Base-by-base conservation (phyloP, 2,329 filamentous ascomycete species). In the Colletotrichum simmondsii region DNA sequence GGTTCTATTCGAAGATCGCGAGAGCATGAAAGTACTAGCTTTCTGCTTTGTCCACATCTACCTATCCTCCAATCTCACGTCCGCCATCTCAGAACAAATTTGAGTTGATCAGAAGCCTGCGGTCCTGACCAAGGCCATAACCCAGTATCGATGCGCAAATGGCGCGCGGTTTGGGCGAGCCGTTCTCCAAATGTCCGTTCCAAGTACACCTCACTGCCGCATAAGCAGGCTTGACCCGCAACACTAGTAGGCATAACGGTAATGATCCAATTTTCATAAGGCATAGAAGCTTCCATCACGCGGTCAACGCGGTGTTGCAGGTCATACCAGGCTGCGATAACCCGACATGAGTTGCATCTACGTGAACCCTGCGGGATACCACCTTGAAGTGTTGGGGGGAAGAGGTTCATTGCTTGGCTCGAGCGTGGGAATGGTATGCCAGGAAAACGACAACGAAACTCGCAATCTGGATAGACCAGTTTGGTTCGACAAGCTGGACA, bases 341-440 rank as follows among this genome's bases (percentile, higher is more conserved):
- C 16, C 37, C 28, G 19, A n/a, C 59, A 62, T 4, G 60, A 53
- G 60, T 53, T 63, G 46, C 60, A 52, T 19, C 28, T 53, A 8
- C n/a, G 35, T 16, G 65, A 54, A 19, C 35, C 24, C 28, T 19
- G 54, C 8, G 6, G 3, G 5, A 53, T 26, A 12, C 22, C 11
- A 24, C 61, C 66, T 30, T 26, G 16, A 14, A 63, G n/a, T 2
- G 66, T 68, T 8, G 26, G 49, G 5, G 30, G 66, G 14, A 63
- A 64, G 6, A 10, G 26, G 1, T 30, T 8, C 30, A 68, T 26
- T 3, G 49, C 59, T 6, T 12, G 26, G 14, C 12, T 26, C 5
- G 32, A 46, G 14, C 19, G 14, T 49, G 66, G 66, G 12, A 68
- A 68, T 4, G 66, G 66, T 26, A 68, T 68, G 2, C 66, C 66